phyloP scores from a whole-genome alignment of 495 filamentous ascomycete species.

The Talaromyces nanjingensis region DNA sequence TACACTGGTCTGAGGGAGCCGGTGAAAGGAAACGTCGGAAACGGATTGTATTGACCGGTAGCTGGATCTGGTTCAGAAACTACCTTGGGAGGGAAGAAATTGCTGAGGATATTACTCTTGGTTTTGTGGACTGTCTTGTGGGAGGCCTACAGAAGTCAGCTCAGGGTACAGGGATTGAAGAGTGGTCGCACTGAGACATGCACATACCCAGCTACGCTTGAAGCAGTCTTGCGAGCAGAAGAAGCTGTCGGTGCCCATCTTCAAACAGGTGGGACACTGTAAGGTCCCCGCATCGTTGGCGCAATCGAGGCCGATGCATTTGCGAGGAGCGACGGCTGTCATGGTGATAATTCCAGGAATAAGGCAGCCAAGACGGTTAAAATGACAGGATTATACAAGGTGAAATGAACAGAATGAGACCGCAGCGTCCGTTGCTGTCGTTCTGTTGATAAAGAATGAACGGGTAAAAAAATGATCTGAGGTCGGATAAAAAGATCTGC shows the following conservation, averaged over 20 bases:
- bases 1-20: slow-evolving; percentile 82
- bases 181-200: background rate
- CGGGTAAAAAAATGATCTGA: background rate
- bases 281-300: slow-evolving; percentile 72
- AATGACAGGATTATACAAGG: background rate
- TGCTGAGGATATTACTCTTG: slow-evolving; percentile 68
- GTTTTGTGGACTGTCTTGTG: slow-evolving; percentile 85
- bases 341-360: background rate
- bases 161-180: background rate
- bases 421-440: background rate
- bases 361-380: background rate
- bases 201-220: slow-evolving; percentile 90
- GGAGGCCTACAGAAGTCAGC: slow-evolving; percentile 61
- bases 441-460: background rate
- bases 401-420: background rate
- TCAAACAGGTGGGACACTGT: slow-evolving; percentile 92
- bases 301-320: slow-evolving; percentile 78
- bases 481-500: slow-evolving; percentile 1
- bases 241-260: slow-evolving; percentile 81
- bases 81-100: slow-evolving; percentile 61
- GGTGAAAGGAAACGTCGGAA: slow-evolving; percentile 75
- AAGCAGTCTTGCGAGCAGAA: slow-evolving; percentile 99
- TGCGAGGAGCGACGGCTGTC: slow-evolving; percentile 43
- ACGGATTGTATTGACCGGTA: slow-evolving; percentile 82
- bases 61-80: slow-evolving; percentile 87